phyloP scores from a whole-genome alignment of 192 early-diverging fungal genomes.

The Jimgerdemannia lactiflua region DNA sequence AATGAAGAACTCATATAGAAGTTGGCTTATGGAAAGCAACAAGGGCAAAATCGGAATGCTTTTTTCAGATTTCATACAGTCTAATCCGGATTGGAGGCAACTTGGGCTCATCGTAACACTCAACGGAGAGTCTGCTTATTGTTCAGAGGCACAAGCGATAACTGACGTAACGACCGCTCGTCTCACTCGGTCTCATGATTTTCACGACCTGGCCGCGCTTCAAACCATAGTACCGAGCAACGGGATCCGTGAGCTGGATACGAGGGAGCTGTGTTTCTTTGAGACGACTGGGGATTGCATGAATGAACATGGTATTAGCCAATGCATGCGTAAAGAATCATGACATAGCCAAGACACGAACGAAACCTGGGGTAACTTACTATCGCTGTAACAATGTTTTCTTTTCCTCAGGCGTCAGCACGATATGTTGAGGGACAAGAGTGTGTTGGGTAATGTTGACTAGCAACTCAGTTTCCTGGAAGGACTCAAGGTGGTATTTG shows the following conservation, averaged over 20 bases:
- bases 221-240: slow-evolving; percentile 96
- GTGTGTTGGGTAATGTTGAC: slow-evolving; percentile 98
- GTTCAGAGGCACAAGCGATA: slow-evolving; percentile 91
- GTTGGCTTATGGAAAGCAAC: too few relatives aligned
- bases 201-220: slow-evolving; percentile 86
- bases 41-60: too few relatives aligned
- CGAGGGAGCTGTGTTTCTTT: slow-evolving; percentile 96
- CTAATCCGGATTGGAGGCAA: too few relatives aligned
- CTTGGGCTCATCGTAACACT: too few relatives aligned
- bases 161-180: slow-evolving; percentile 95
- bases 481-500: slow-evolving; percentile 79
- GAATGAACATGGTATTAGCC: too few relatives aligned
- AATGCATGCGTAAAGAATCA: neutral
- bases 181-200: slow-evolving; percentile 94
- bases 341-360: too few relatives aligned
- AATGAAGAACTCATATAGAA: too few relatives aligned
- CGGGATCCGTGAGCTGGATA: slow-evolving; percentile 83
- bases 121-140: too few relatives aligned
- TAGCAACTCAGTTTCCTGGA: slow-evolving; percentile 88
- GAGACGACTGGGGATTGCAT: slow-evolving; percentile 57
- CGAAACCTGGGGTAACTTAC: slow-evolving; percentile 45
- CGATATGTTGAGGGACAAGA: slow-evolving; percentile 93
- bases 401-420: slow-evolving; percentile 87
- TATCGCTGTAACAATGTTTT: slow-evolving; percentile 86
- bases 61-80: too few relatives aligned